Percentiles rank a stretch among this genome's conserved stretches.
phyloP scores from a whole-genome alignment of 2,329 filamentous ascomycete genomes.

The Xylariaceae sp. region DNA sequence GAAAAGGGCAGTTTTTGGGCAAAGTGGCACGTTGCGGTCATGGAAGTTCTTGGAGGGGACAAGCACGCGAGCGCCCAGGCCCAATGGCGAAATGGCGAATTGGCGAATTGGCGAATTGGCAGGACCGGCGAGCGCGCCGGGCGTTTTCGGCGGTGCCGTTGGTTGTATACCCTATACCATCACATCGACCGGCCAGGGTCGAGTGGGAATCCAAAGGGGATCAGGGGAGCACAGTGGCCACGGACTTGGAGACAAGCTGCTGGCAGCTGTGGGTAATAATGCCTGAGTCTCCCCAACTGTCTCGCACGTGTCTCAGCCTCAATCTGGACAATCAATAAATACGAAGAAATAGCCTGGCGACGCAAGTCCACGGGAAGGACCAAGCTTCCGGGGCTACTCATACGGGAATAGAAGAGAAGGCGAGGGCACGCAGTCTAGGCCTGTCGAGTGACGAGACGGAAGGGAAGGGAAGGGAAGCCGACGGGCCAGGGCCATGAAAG shows the following conservation, averaged over 20 bases:
- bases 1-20: neutral
- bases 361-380: conserved; percentile 3
- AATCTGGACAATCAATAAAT: conserved; percentile 1
- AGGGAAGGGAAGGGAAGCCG: too few relatives aligned
- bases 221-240: neutral
- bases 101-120: neutral
- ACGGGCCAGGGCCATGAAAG: too few relatives aligned
- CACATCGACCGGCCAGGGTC: neutral
- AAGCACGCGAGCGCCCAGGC: conserved; percentile 4
- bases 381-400: conserved; percentile 1
- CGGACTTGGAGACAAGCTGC: neutral
- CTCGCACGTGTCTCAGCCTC: conserved; percentile 23
- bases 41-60: neutral
- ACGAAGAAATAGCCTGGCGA: neutral
- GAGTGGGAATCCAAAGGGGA: conserved; percentile 4
- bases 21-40: neutral
- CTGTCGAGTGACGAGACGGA: too few relatives aligned
- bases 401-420: neutral
- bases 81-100: neutral
- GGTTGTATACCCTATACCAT: conserved; percentile 12
- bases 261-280: neutral
- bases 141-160: neutral
- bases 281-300: conserved; percentile 15
- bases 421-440: neutral
- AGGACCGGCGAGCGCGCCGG: neutral